Base-by-base conservation (phyloP, 352 stramenopile species). In the Globisporangium carolinianum region DNA sequence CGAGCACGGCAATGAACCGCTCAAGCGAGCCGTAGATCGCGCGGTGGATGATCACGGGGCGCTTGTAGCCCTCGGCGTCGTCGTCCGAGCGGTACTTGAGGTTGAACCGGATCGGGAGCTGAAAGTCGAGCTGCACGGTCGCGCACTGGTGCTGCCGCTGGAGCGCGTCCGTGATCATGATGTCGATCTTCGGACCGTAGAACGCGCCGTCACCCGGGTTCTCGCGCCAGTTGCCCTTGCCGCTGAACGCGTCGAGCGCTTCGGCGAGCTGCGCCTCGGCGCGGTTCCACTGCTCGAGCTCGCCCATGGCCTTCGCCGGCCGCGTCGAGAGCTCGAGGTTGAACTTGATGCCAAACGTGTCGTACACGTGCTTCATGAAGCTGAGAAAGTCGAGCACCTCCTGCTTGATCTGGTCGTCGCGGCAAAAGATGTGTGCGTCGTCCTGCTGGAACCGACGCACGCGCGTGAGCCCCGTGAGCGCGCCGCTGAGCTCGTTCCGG, bases 381-480 rank as follows among this genome's bases (percentile, higher is more conserved):
- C 95, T 75, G 6, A 98, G 69, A 38, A 96, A 96, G 53, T 80
- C 68, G 7, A 95, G 84, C 62, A 99, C 98, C 69, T 99, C 96
- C 58, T 93, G 77, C 71, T 98, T 79, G 6, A 99, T 79, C 71
- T 98, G 95, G 58, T 97, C 89, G 12, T 89, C 86, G 36, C 93
- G 87, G 72, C 96, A 98, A 69, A 98, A 99, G 58, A 99, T 98
- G 69, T 99, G 96, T 17, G 95, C 96, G 75, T 99, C 96, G 75
- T 99, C 96, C 68, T 99, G 96, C 17, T 97, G 97, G 77, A 99
- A 99, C 35, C 96, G 95, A 11, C 96, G 79, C 49, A 99, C 96
- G 32, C 96, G 80, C 57, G 98, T 98, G 32, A 99, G 79, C 5
- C 96, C 96, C 54, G 97, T 97, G 41, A 99, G 81, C 12, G 96